Evolutionary conservation across 1,284 basidiomycete species (phyloP), one percentile per base, ranked within the genome.

Genomic region (Marasmius tenuissimus): DNA sequence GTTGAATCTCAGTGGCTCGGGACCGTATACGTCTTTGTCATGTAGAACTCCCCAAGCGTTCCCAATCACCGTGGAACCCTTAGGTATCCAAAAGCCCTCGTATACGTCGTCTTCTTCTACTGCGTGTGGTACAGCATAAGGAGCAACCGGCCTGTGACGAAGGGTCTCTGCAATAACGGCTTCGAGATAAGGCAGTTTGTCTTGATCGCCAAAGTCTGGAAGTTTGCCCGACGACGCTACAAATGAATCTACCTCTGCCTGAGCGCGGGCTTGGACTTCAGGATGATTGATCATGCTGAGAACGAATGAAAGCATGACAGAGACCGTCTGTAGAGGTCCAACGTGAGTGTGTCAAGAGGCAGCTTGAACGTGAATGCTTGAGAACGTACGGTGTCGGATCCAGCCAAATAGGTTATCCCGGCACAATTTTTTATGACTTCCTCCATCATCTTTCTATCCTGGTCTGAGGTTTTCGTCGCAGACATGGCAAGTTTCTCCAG

Each of bases 11-110:
- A 42, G n/a, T 34, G 20, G 16, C 7, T 52, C n/a, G 1, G 50
- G 27, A 0, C 79, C 73, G 61, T 78, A 87, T 14, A 82, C 67
- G 3, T 67, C 70, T 57, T 81, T 77, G 64, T 87, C 77, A 11
- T 78, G 78, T 12, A 47, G 50, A 18, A 57, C 49, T 12, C 45
- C 38, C 60, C 60, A 61, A 35, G 58, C 18, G 34, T 61, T 61
- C 16, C 35, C 45, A 16, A 40, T 42, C 18, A 45, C 38, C 6
- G 27, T 34, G 12, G 49, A 51, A 33, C 49, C 56, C 58, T 27
- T 35, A 16, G 33, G 50, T 16, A 27, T 34, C 11, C 9, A 16
- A 27, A 3, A 52, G 14, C 50, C 50, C 22, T 10, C 16, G 33
- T 35, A 52, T 27, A 33, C 5, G 11, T 33, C 20, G 11, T 52